Evolutionary conservation across 306 rosid genomes (phyloP).

Genomic region (Luffa aegyptiaca): DNA sequence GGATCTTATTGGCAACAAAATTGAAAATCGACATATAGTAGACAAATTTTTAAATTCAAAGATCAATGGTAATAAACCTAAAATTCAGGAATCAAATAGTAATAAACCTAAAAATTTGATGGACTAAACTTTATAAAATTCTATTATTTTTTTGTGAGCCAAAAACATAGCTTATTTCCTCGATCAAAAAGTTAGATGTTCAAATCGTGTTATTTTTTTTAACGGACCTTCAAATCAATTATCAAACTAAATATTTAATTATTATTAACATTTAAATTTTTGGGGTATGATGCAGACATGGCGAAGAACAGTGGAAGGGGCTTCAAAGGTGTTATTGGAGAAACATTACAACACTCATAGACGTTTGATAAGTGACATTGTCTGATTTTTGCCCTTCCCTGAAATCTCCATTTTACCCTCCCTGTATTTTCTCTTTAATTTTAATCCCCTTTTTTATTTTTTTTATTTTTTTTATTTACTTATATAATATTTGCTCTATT

Average conservation of each 20-base stretch:
- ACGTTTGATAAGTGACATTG: constrained; percentile 67
- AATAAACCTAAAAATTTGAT: too few species aligned
- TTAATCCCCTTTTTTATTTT: too few species aligned
- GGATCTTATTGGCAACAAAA: too few species aligned
- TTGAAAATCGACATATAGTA: too few species aligned
- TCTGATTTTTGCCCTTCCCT: constrained; percentile 5
- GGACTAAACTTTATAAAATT: too few species aligned
- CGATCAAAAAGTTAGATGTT: too few species aligned
- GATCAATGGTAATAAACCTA: too few species aligned
- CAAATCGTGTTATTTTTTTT: too few species aligned
- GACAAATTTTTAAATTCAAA: too few species aligned
- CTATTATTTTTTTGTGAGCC: too few species aligned
- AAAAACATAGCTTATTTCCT: too few species aligned
- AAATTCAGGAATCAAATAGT: too few species aligned
- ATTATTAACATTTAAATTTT: not conserved
- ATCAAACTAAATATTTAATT: not conserved
- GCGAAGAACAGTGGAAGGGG: constrained; percentile 74
- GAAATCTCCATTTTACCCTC: constrained; percentile 1
- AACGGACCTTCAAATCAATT: not conserved
- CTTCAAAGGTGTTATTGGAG: constrained; percentile 73
- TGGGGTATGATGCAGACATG: constrained; percentile 44
- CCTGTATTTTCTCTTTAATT: not conserved
- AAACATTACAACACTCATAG: constrained; percentile 73
- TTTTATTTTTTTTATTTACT: not conserved
- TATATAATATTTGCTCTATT: not conserved